Base-by-base conservation (phyloP, 495 filamentous ascomycete genomes). In the Melanomma pulvis-pyrius region DNA sequence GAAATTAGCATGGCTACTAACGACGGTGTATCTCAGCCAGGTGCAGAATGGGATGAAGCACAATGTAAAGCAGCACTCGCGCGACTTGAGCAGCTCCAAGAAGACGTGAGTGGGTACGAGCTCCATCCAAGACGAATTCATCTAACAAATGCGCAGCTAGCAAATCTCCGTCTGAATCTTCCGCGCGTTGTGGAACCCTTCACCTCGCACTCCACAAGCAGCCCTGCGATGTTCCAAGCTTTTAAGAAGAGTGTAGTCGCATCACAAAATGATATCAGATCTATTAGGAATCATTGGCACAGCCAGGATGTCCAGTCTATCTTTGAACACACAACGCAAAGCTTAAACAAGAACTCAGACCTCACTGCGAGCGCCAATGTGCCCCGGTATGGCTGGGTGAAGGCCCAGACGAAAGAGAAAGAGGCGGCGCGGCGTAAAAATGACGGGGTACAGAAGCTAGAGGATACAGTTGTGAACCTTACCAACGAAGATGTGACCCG, bases 21-120 rank as follows among this genome's bases (percentile, higher is more conserved):
- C 36, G 34, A 50, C 21, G 26, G 21, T 12, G 32, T 26, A 22
- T 21, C 30, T 12, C 47, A 60, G 48, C 59, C 59, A 28, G 50
- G 13, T 29, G 59, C 26, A n/a, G 34, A 13, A 21, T 73, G 67
- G 71, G 73, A 73, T 26, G 73, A 75, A 63, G 61, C 50, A 26
- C 71, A 65, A 39, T 71, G 65, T 44, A 67, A 48, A 46, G 54
- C 65, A 32, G 73, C 61, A 22, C 71, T 75, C 32, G 68, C 71
- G 30, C 62, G 65, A 8, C 65, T 75, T 11, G 73, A 75, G 30
- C 19, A 51, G 12, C 65, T 75, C 1, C 71, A 71, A 44, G 47
- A 67, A 32, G 64, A 73, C 44, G 70, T 69, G 41, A 11, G 47
- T 56, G 28, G 1, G n/a, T n/a, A n/a, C 46, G 15, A 13, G 13